phyloP scores from a whole-genome alignment of 2,329 filamentous ascomycete species.

The Niveomyces coronatus region DNA sequence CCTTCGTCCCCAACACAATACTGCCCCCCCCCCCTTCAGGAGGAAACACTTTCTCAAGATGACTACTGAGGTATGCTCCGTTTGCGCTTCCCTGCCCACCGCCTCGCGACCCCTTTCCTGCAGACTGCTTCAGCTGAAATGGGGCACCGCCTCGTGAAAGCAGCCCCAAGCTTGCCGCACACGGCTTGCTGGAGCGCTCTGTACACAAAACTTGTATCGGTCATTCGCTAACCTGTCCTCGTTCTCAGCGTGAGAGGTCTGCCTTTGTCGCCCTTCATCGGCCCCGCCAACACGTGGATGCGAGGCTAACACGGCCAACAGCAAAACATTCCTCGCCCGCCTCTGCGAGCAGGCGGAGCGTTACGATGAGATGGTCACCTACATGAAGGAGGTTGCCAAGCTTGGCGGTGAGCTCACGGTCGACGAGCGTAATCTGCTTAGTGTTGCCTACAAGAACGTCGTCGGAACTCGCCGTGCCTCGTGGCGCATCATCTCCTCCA shows the following conservation, averaged over 20 bases:
- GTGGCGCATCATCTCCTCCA: conserved; percentile 99
- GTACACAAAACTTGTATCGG: not conserved
- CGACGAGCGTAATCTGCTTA: conserved; percentile 97
- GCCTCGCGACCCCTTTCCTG: not conserved
- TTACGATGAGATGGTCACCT: conserved; percentile 99
- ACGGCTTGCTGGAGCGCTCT: not conserved
- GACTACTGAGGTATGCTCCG: conserved; percentile 47
- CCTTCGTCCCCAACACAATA: no score
- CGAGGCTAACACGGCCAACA: conserved; percentile 32
- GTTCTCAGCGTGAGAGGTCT: conserved; percentile 57
- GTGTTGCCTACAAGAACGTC: conserved; percentile 99
- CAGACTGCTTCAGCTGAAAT: conserved; percentile 2
- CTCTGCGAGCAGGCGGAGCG: conserved; percentile 99
- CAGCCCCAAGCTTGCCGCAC: not conserved
- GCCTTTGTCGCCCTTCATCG: conserved; percentile 19
- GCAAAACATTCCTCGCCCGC: conserved; percentile 99
- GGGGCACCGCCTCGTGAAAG: no score
- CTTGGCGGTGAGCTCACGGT: conserved; percentile 71
- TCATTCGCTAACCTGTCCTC: conserved; percentile 6
- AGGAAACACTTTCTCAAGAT: conserved; percentile 34
- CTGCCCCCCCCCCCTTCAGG: no score
- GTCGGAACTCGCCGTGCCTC: conserved; percentile 96
- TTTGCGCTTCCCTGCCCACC: conserved; percentile 10
- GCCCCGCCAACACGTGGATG: conserved; percentile 13
- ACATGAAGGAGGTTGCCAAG: conserved; percentile 99